Evolutionary conservation across 1,284 basidiomycete species (phyloP).

Genomic region (Rhizoctonia solani): DNA sequence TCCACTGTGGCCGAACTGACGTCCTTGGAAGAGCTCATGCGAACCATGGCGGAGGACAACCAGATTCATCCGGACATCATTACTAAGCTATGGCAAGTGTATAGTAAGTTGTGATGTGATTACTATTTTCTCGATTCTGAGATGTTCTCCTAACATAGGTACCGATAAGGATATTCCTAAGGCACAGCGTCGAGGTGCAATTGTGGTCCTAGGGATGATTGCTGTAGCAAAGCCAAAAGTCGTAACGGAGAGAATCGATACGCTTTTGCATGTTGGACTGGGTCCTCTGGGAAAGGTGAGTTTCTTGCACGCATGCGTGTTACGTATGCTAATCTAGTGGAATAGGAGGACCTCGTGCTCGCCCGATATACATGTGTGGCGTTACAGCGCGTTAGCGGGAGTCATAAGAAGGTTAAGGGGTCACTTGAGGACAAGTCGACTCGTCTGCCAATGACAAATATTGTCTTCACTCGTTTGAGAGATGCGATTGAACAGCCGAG

Average conservation of each 20-base stretch:
- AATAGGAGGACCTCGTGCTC: slow-evolving; percentile 80
- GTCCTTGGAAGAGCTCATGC: slow-evolving; percentile 94
- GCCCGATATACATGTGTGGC: slow-evolving; percentile 95
- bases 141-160: slow-evolving; percentile 53
- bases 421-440: slow-evolving; percentile 87
- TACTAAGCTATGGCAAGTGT: slow-evolving; percentile 92
- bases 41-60: slow-evolving; percentile 88
- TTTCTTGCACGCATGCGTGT: background rate
- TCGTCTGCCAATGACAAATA: slow-evolving; percentile 85
- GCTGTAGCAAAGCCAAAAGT: slow-evolving; percentile 84
- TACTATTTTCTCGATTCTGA: background rate
- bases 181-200: slow-evolving; percentile 86
- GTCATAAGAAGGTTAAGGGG: slow-evolving; percentile 96
- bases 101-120: slow-evolving; percentile 62
- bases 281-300: slow-evolving; percentile 80
- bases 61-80: slow-evolving; percentile 86
- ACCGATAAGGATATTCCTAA: slow-evolving; percentile 74
- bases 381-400: slow-evolving; percentile 88
- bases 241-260: slow-evolving; percentile 85
- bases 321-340: background rate
- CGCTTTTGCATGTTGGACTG: slow-evolving; percentile 86
- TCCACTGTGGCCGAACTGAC: slow-evolving; percentile 95
- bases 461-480: slow-evolving; percentile 83
- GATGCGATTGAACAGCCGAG: slow-evolving; percentile 77
- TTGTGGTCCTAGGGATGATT: slow-evolving; percentile 95